These are phyloP conservation scores for Pythium pectinolyticum DNA, from an alignment of 352 stramenopile genomes.

Conservation along the genomic window DNA sequence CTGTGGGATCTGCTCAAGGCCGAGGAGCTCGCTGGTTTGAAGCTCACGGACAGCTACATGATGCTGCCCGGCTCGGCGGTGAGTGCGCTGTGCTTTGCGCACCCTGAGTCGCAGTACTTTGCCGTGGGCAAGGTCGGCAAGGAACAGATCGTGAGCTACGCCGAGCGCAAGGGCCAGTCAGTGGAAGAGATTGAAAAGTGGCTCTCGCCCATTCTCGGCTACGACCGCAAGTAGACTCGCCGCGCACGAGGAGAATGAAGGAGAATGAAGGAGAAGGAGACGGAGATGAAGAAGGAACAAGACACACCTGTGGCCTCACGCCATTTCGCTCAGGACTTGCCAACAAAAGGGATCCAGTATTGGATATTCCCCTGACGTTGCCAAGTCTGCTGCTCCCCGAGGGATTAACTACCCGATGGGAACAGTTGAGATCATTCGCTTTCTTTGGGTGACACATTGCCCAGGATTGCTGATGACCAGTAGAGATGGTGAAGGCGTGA, in stretches of 20 bases:
- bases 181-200: conserved; percentile 92
- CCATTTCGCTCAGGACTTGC: background rate
- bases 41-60: conserved; percentile 93
- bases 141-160: conserved; percentile 95
- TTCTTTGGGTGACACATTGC: background rate
- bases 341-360: background rate
- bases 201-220: conserved; percentile 95
- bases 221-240: conserved; percentile 64
- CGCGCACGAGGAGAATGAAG: too few species aligned
- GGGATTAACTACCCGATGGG: too few species aligned
- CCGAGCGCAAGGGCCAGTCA: conserved; percentile 89
- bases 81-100: conserved; percentile 95
- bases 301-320: background rate
- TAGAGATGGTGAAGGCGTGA: background rate
- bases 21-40: conserved; percentile 90
- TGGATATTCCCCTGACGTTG: background rate
- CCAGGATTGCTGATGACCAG: background rate
- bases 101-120: conserved; percentile 96
- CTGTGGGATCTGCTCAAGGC: conserved; percentile 96
- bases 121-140: conserved; percentile 96
- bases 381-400: background rate
- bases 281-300: background rate
- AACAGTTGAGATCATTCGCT: conserved; percentile 4
- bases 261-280: background rate
- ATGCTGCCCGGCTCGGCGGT: conserved; percentile 96